A percentile compares a stretch with the other conserved stretches of the same genome.
Conservation (phyloP, 768 basidiomycete species). For the Termitomyces sp. region DNA sequence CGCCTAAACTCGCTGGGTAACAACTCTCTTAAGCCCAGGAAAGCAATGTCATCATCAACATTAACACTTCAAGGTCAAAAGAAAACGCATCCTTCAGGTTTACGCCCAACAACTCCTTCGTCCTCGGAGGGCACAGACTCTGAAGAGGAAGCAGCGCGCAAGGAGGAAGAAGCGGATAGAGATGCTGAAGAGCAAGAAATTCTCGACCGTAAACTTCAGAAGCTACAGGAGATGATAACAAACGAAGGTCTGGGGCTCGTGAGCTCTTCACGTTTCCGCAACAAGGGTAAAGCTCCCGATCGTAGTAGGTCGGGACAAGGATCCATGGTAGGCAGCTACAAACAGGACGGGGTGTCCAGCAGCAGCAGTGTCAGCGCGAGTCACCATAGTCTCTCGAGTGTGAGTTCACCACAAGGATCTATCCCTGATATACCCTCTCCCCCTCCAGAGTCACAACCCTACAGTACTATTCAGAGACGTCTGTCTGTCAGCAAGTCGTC, state of each 20-base stretch:
- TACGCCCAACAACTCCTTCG: constrained; percentile 48
- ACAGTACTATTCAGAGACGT: constrained; percentile 52
- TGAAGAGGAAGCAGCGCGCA: constrained; percentile 59
- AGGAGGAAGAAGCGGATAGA: constrained; percentile 70
- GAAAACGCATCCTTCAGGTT: constrained; percentile 30
- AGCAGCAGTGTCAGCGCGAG: constrained; percentile 48
- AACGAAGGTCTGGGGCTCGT: constrained; percentile 73
- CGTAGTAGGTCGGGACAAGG: constrained; percentile 44
- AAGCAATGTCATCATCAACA: constrained; percentile 66
- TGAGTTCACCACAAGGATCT: constrained; percentile 73
- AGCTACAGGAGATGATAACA: constrained; percentile 72
- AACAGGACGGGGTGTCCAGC: constrained; percentile 43
- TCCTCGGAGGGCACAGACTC: constrained; percentile 56
- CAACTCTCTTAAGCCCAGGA: constrained; percentile 51
- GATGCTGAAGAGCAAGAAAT: constrained; percentile 66
- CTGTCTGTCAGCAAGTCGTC: constrained; percentile 55
- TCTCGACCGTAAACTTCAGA: constrained; percentile 63
- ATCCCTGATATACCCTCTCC: constrained; percentile 83
- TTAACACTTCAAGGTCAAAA: constrained; percentile 62
- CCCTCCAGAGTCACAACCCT: constrained; percentile 52
- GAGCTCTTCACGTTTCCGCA: constrained; percentile 33
- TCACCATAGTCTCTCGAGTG: constrained; percentile 67
- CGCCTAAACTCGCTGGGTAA: constrained; percentile 67
- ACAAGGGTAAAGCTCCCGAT: constrained; percentile 40
- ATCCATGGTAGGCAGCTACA: constrained; percentile 34